Percentiles rank a stretch among this genome's conserved stretches.
Evolutionary conservation across 1,139 yeast species (phyloP).

Genomic region (Pichia sp.): DNA sequence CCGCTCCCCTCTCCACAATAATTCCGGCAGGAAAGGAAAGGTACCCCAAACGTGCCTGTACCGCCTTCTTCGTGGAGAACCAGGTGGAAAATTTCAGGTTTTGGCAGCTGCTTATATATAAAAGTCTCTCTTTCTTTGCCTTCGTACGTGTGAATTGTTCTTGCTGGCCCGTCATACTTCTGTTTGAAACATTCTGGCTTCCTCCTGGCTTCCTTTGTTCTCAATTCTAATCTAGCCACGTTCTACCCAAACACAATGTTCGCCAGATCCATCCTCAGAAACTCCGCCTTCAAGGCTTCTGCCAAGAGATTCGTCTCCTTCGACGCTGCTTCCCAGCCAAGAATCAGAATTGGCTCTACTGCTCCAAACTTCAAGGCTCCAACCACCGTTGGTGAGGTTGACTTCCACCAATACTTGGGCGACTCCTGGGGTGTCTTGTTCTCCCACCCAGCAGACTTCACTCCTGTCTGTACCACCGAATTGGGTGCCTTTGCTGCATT

Average conservation of each 20-base stretch:
- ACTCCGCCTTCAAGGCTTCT: constrained; percentile 22
- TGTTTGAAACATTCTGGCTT: background rate
- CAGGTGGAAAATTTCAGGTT: background rate
- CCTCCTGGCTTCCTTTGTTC: background rate
- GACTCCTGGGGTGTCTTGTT: constrained; percentile 79
- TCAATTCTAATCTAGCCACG: background rate
- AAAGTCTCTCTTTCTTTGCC: background rate
- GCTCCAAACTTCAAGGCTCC: constrained; percentile 85
- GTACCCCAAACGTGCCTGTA: background rate
- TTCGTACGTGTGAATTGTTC: background rate
- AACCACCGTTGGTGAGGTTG: constrained; percentile 69
- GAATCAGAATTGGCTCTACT: constrained; percentile 57
- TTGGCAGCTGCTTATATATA: background rate
- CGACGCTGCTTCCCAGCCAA: constrained; percentile 60
- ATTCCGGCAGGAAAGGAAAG: background rate
- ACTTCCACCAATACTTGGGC: constrained; percentile 76
- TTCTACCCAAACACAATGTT: constrained; percentile 23
- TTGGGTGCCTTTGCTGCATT: constrained; percentile 85
- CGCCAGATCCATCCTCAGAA: constrained; percentile 28
- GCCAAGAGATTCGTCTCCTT: constrained; percentile 44
- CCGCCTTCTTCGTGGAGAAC: background rate
- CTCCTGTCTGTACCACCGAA: constrained; percentile 94
- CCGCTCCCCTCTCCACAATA: background rate
- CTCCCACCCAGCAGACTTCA: constrained; percentile 92
- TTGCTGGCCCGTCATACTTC: background rate